phyloP scores from a whole-genome alignment of 495 filamentous ascomycete genomes.

The Trichoderma asperelloides region DNA sequence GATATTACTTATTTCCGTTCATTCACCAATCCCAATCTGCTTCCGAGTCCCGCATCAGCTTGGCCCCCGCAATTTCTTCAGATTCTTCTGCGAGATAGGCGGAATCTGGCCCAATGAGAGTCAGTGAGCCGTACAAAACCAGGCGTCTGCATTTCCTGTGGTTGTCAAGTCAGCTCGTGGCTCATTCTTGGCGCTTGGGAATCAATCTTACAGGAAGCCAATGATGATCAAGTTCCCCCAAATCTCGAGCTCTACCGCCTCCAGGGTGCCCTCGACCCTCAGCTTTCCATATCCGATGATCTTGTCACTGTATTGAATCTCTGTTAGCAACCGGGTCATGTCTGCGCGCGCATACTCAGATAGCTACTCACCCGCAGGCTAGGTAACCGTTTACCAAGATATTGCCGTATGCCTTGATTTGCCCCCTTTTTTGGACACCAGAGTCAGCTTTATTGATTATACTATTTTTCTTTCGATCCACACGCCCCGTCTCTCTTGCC shows the following conservation, averaged over 20 bases:
- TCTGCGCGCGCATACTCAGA: background rate
- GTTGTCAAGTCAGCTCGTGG: background rate
- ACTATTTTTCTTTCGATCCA: background rate
- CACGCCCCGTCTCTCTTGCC: background rate
- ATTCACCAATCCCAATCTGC: slow-evolving; percentile 15
- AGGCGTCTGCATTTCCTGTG: slow-evolving; percentile 27
- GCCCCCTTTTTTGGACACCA: slow-evolving; percentile 15
- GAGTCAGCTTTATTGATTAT: slow-evolving; percentile 5
- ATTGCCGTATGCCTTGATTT: slow-evolving; percentile 28
- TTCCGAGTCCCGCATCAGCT: slow-evolving; percentile 23
- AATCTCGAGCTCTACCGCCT: slow-evolving; percentile 29
- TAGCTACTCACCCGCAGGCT: slow-evolving; percentile 12
- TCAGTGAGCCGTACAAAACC: slow-evolving; percentile 29
- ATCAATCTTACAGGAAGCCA: slow-evolving; percentile 25
- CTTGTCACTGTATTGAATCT: slow-evolving; percentile 19
- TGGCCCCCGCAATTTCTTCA: slow-evolving; percentile 28
- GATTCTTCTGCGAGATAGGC: slow-evolving; percentile 25
- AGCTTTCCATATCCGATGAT: slow-evolving; percentile 35
- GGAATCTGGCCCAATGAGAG: slow-evolving; percentile 30
- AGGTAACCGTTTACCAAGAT: slow-evolving; percentile 23
- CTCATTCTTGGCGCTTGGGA: background rate
- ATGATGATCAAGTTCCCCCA: slow-evolving; percentile 29
- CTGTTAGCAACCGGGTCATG: background rate
- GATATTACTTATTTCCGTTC: background rate
- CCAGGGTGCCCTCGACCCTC: slow-evolving; percentile 25